phyloP scores from a whole-genome alignment of 768 basidiomycete genomes.

The Suillus subluteus region DNA sequence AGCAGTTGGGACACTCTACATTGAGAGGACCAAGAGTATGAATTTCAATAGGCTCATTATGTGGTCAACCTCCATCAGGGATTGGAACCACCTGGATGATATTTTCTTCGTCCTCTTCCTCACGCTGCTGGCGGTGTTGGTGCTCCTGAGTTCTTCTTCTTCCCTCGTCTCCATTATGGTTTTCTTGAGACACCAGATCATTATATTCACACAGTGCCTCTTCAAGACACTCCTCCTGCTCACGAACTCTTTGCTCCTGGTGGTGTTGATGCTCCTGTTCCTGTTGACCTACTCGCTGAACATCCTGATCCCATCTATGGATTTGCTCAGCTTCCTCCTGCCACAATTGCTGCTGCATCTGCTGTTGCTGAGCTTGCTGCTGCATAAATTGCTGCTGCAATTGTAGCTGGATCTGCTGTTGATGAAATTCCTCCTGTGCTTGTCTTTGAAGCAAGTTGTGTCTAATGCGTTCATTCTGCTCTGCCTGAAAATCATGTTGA shows the following conservation, averaged over 20 bases:
- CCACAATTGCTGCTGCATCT: background rate
- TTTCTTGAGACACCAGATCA: background rate
- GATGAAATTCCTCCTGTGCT: no score
- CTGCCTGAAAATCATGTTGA: no score
- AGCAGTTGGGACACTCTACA: slow-evolving; percentile 20
- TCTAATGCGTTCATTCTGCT: background rate
- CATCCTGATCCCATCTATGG: no score
- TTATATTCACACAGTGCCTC: background rate
- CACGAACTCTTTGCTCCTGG: background rate
- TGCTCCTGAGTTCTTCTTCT: background rate
- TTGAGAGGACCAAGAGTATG: slow-evolving; percentile 16
- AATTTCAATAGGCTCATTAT: slow-evolving; percentile 14
- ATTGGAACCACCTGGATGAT: background rate
- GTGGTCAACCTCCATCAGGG: background rate
- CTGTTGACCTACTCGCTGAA: background rate
- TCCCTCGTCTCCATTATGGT: background rate
- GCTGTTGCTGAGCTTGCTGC: background rate
- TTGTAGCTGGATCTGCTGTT: background rate
- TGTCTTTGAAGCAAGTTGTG: background rate
- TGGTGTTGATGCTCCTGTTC: background rate
- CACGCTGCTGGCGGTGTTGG: no score
- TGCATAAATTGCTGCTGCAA: no score
- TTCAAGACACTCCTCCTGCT: background rate
- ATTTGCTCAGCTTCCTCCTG: background rate
- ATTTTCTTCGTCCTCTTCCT: background rate